Base-by-base conservation (phyloP, 306 rosid species). In the Sphenostylis stenocarpa region DNA sequence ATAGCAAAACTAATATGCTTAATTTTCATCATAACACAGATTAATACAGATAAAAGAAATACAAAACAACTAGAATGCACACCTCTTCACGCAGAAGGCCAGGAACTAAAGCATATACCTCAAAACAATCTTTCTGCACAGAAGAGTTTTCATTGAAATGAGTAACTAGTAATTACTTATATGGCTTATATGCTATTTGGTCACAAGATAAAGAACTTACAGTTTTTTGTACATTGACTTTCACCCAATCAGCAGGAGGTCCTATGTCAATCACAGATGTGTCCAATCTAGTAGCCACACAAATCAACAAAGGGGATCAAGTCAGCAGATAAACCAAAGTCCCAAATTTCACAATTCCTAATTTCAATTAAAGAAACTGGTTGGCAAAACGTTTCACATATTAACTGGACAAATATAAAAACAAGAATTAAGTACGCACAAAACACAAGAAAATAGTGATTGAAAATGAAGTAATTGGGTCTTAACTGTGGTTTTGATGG, bases 51-150 rank as follows among this genome's bases (percentile, higher is more conserved):
- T 21, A 48, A 45, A 51, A 70, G 31, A 14, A 72, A 26, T 36
- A 58, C 21, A 43, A 67, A 67, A 29, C 16, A 41, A 19, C 31
- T 36, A 70, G 70, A 81, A 73, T 79, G 47, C 65, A 75, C 84
- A 92, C 99, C 99, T 96, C 99, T 82, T 96, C 99, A 15, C 99
- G 96, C 14, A 96, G 89, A 82, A 96, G 97, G 38, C 99, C 99
- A 16, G 99, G 99, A 84, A 96, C 99, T 85, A 93, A 82, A 78
- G 99, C 99, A 81, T 91, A 96, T 57, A 96, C 90, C 87, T 96
- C 99, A 48, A 84, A 96, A 86, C 97, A 91, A 91, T 96, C 98
- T 83, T 92, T 92, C 99, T 96, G 96, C 78, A 80, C 75, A 79
- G 20, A 79, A 26, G 63, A 63, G 15, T 29, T 84, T 56, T 17